Evolutionary conservation across 495 filamentous ascomycete species (phyloP).

Genomic region (Articulospora tetracladia): DNA sequence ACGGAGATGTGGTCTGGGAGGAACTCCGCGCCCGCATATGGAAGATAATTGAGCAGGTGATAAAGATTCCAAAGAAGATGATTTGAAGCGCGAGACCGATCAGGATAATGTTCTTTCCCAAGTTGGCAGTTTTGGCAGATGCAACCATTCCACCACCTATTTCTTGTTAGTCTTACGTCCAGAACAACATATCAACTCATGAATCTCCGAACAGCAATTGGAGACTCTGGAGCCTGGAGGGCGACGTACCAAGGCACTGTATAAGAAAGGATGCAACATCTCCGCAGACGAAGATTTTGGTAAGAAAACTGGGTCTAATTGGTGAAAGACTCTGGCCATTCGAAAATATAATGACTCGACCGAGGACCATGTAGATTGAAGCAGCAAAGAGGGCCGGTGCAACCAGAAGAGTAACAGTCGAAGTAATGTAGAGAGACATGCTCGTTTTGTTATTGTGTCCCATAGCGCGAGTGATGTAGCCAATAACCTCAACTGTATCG

Average conservation of each 20-base stretch:
- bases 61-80: conserved; percentile 45
- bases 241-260: conserved; percentile 24
- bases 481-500: conserved; percentile 34
- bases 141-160: conserved; percentile 34
- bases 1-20: background rate
- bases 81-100: conserved; percentile 41
- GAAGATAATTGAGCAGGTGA: conserved; percentile 31
- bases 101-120: conserved; percentile 41
- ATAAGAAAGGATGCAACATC: conserved; percentile 39
- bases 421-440: conserved; percentile 40
- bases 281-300: conserved; percentile 39
- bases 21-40: background rate
- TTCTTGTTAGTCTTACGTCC: background rate
- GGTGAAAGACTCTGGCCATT: conserved; percentile 36
- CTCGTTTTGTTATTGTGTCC: conserved; percentile 32
- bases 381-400: conserved; percentile 50
- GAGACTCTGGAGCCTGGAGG: background rate
- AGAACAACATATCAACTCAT: background rate
- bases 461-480: conserved; percentile 39
- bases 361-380: conserved; percentile 51
- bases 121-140: conserved; percentile 22
- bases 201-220: background rate
- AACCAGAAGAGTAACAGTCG: conserved; percentile 42
- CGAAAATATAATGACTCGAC: conserved; percentile 36
- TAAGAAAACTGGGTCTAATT: conserved; percentile 33